Evolutionary conservation across 345 rosid genomes (phyloP).

Genomic region (Populus deltoides): DNA sequence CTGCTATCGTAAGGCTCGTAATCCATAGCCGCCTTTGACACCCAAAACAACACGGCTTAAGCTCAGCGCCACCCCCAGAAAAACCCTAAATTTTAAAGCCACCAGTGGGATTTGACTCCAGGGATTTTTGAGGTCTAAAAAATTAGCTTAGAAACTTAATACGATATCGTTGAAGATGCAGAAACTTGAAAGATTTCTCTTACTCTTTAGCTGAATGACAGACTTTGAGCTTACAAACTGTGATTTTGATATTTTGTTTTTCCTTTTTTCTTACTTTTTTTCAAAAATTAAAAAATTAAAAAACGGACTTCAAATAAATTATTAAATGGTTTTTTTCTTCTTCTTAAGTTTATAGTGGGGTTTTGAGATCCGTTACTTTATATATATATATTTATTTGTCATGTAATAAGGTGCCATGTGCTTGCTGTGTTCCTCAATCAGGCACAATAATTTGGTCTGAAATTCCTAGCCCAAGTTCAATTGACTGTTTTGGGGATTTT

Average conservation of each 20-base stretch:
- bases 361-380: constrained; percentile 9
- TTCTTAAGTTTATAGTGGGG: not conserved
- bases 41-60: not conserved
- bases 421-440: not conserved
- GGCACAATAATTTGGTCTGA: not conserved
- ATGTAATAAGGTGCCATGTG: not conserved
- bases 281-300: not conserved
- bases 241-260: not conserved
- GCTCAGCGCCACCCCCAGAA: not conserved
- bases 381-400: not conserved
- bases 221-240: not conserved
- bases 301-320: constrained; percentile 3
- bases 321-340: not conserved
- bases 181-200: not conserved
- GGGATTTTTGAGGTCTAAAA: not conserved
- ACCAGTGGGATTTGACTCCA: not conserved
- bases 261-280: not conserved
- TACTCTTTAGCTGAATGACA: not conserved
- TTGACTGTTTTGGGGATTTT: not conserved
- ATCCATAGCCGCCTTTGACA: constrained; percentile 49
- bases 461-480: not conserved
- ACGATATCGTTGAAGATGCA: not conserved
- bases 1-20: constrained; percentile 74
- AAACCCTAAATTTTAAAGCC: constrained; percentile 9
- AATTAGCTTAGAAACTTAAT: not conserved